These are phyloP conservation scores for Periconia sp. DNA, from an alignment of 2,329 filamentous ascomycete species.

Conservation along the genomic window DNA sequence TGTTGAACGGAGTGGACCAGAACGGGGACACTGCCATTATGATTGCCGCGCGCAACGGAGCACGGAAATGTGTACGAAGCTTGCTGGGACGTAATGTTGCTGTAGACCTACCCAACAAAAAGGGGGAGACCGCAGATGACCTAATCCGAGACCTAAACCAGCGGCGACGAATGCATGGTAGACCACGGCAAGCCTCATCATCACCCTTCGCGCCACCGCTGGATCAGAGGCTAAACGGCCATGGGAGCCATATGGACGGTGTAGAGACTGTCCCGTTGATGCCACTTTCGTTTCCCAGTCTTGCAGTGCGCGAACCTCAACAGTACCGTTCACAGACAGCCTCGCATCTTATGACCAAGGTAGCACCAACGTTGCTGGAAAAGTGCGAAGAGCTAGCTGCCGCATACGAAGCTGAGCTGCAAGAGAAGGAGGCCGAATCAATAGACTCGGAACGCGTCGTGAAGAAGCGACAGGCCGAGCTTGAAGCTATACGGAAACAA, in stretches of 20 bases:
- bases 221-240: constrained; percentile 40
- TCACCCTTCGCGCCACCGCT: constrained; percentile 59
- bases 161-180: constrained; percentile 63
- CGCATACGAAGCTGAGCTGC: constrained; percentile 74
- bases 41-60: constrained; percentile 83
- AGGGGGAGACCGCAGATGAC: constrained; percentile 83
- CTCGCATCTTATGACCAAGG: constrained; percentile 66
- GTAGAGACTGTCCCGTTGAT: constrained; percentile 25
- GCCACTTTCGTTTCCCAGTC: constrained; percentile 29
- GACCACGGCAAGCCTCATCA: constrained; percentile 74
- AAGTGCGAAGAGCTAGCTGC: constrained; percentile 52
- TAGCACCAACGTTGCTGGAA: constrained; percentile 61
- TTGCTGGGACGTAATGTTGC: constrained; percentile 79
- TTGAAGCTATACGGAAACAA: constrained; percentile 65
- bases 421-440: constrained; percentile 68
- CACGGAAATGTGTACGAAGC: constrained; percentile 73
- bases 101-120: constrained; percentile 80
- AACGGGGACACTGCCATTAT: constrained; percentile 92
- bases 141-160: constrained; percentile 77
- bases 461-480: constrained; percentile 69
- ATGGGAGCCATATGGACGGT: constrained; percentile 25
- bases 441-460: constrained; percentile 55
- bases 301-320: constrained; percentile 27
- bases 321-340: constrained; percentile 54
- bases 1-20: constrained; percentile 83